A percentile compares a stretch with the other conserved stretches of the same genome.
Conservation (phyloP, 768 basidiomycete genomes). For the Auricularia heimuer region DNA sequence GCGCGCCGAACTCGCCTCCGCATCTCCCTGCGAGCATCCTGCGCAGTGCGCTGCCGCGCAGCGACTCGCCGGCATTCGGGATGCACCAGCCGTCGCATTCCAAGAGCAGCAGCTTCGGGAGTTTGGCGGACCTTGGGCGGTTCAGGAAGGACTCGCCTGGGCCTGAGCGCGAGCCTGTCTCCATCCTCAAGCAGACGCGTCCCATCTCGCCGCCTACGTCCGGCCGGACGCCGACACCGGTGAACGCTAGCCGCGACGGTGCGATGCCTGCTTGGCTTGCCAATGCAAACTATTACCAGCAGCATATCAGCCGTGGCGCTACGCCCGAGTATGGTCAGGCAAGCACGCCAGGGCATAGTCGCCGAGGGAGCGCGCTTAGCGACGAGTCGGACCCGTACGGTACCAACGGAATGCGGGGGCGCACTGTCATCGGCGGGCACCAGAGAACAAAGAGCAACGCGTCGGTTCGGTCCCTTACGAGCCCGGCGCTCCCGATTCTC, state of each 20-base stretch:
- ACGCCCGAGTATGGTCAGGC: neutral
- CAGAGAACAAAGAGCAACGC: constrained; percentile 22
- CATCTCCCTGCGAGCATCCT: constrained; percentile 27
- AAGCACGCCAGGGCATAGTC: neutral
- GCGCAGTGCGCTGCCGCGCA: constrained; percentile 31
- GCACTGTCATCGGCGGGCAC: neutral
- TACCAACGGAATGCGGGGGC: neutral
- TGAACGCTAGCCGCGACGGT: neutral
- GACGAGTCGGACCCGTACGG: neutral
- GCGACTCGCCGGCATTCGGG: constrained; percentile 45
- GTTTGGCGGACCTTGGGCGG: neutral
- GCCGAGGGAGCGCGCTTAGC: neutral
- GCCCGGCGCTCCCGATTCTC: constrained; percentile 53
- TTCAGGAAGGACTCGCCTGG: neutral
- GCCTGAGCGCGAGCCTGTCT: constrained; percentile 2
- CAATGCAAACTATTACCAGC: neutral
- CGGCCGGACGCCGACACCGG: neutral
- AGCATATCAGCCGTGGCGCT: neutral
- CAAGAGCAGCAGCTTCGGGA: neutral
- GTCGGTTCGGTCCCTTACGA: constrained; percentile 39
- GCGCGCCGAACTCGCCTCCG: constrained; percentile 17
- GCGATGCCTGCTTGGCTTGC: neutral
- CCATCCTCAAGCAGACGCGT: constrained; percentile 1
- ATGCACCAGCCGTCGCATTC: neutral
- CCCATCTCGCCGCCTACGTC: neutral